Base-by-base conservation (phyloP, 371 early-diverging fungal genomes). In the Mortierella polycephala region DNA sequence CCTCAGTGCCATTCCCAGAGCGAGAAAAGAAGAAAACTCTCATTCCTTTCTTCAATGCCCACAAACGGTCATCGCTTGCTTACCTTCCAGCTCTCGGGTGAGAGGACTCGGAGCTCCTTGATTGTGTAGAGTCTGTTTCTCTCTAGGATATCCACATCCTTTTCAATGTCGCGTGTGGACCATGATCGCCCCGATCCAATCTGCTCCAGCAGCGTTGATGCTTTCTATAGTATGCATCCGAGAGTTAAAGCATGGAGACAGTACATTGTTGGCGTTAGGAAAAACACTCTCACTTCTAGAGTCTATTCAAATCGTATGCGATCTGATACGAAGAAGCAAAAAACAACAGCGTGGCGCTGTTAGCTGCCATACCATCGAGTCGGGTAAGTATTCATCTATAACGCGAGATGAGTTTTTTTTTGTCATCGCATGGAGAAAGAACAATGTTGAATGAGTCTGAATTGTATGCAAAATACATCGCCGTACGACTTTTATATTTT, bases 81-180 rank as follows among this genome's bases (percentile, higher is more conserved):
- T 85, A 89, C 88, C 76, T 84, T 84, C 90, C 90, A 90, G 66
- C 90, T 90, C 50, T 86, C 80, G 16, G 82, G 74, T 7, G 90
- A 90, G 47, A 90, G 75, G 37, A 84, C 82, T 30, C 89, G 86
- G 23, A 90, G 74, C 60, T 90, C 90, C 21, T 83, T 84, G 39
- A 89, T 84, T 59, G 85, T 85, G 61, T 86, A 85, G 6, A 90
- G 55, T 16, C 90, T 82, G 82, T 90, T 87, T 14, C 69, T 60
- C 18, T 86, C 86, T 61, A 90, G 62, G 40, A 87, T 74, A 20
- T 74, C 71, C 50, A 87, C 82, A 57, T 90, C 90, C 41, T 67
- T 71, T 20, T 86, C 82, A 14, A 90, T 82, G 73, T 90, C 87
- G n/a, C 85, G 81, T 47, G 84, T 73, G 12, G 84, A 83, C 90